Percentiles rank a stretch among this genome's conserved stretches.
These are phyloP conservation scores for Populus davidiana DNA, from an alignment of 345 rosid species.

Conservation along the genomic window DNA sequence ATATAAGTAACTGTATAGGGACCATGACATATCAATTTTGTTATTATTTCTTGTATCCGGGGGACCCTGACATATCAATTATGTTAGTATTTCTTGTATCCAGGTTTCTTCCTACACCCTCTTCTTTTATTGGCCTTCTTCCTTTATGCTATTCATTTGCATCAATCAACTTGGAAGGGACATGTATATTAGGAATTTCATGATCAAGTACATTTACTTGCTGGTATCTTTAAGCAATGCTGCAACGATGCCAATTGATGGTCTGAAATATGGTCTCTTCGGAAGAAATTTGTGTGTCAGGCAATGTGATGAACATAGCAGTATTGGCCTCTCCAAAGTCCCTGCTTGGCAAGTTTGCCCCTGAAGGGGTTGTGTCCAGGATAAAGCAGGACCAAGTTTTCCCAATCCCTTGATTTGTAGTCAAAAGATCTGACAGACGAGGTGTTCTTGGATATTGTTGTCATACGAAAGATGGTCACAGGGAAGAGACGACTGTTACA, in stretches of 20 bases:
- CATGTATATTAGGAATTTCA: neutral
- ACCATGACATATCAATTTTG: neutral
- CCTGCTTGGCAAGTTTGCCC: neutral
- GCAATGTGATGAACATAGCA: neutral
- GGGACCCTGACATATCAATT: no score
- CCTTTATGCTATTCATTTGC: neutral
- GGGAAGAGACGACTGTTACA: neutral
- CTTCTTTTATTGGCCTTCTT: neutral
- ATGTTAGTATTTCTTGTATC: no score
- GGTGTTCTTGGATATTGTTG: conserved; percentile 2
- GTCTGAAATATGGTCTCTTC: neutral
- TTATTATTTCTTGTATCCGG: neutral
- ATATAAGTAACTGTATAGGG: neutral
- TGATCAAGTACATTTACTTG: neutral
- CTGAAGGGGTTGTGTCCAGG: neutral
- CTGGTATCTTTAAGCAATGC: neutral
- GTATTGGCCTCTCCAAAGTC: neutral
- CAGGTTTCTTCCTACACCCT: neutral
- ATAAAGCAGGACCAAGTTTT: neutral
- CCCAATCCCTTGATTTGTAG: neutral
- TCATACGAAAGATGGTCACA: neutral
- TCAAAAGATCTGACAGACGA: conserved; percentile 1
- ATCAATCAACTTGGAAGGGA: conserved; percentile 8
- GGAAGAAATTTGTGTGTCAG: neutral
- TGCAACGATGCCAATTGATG: conserved; percentile 1